phyloP scores from a whole-genome alignment of 169 alveolate species.

The Plasmodium reichenowi region DNA sequence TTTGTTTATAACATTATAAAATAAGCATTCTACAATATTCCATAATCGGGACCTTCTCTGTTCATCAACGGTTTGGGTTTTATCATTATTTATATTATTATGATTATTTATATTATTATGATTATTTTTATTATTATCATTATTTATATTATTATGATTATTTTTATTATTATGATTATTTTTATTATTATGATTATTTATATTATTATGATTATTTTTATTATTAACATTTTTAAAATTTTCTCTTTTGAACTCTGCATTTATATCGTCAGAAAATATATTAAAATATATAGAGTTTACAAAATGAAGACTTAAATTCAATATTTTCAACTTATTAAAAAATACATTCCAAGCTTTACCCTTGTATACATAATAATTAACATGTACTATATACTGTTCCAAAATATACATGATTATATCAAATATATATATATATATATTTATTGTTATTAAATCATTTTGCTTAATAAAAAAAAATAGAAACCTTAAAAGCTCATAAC shows the following conservation, averaged over 20 bases:
- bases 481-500: conserved; percentile 21
- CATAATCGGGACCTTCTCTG: conserved; percentile 10
- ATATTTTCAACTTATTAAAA: conserved; percentile 12
- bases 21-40: conserved; percentile 3
- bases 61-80: not conserved
- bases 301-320: conserved; percentile 36
- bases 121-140: not conserved
- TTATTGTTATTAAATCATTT: conserved; percentile 19
- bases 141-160: not conserved
- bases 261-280: not conserved
- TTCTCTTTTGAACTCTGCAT: not conserved
- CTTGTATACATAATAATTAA: not conserved
- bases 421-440: conserved; percentile 17
- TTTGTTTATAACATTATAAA: conserved; percentile 9
- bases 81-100: not conserved
- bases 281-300: conserved; percentile 41
- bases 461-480: conserved; percentile 30
- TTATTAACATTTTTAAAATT: no score
- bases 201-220: not conserved
- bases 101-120: not conserved
- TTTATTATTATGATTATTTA: not conserved
- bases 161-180: not conserved
- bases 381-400: not conserved
- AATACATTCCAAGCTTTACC: not conserved
- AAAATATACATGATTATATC: conserved; percentile 8